Conservation (phyloP, 805 yeast genomes). For the Torulaspora quercuum region DNA sequence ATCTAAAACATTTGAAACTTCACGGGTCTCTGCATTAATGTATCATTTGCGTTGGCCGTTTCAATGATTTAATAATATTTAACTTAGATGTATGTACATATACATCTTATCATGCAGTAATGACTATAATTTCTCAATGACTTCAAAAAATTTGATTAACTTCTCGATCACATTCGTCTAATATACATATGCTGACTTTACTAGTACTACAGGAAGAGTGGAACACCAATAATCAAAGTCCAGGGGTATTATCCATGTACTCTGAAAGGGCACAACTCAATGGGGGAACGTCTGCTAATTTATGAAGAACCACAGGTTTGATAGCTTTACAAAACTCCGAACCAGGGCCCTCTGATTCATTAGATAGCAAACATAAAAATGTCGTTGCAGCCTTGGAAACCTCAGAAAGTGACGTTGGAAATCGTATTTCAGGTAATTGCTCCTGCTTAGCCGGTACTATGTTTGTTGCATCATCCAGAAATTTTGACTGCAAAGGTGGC, state of each 20-base stretch:
- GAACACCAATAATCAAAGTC: conserved; percentile 10
- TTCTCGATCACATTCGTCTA: too few species aligned
- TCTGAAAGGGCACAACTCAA: conserved; percentile 32
- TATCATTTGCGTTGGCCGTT: too few species aligned
- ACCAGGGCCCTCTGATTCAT: conserved; percentile 31
- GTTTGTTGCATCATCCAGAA: conserved; percentile 19
- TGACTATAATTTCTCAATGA: conserved; percentile 4
- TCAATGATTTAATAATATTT: conserved; percentile 1
- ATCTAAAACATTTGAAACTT: conserved; percentile 2
- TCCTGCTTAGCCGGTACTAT: conserved; percentile 27
- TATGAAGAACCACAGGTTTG: conserved; percentile 31
- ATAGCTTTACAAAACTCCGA: conserved; percentile 29
- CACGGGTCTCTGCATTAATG: too few species aligned
- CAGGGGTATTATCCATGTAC: conserved; percentile 34
- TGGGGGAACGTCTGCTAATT: conserved; percentile 35
- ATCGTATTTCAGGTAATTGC: conserved; percentile 27
- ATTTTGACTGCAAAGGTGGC: conserved; percentile 22
- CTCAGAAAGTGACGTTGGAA: conserved; percentile 32
- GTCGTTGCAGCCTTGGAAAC: conserved; percentile 35
- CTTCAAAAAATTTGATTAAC: too few species aligned
- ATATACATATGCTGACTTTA: background rate
- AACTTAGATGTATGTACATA: conserved; percentile 2
- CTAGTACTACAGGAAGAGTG: too few species aligned
- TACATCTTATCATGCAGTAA: conserved; percentile 7
- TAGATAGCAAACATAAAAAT: conserved; percentile 34